Percentiles rank a stretch among this genome's conserved stretches.
These are phyloP conservation scores for Diaporthe longicolla DNA, from an alignment of 2,329 filamentous ascomycete genomes.

Conservation along the genomic window DNA sequence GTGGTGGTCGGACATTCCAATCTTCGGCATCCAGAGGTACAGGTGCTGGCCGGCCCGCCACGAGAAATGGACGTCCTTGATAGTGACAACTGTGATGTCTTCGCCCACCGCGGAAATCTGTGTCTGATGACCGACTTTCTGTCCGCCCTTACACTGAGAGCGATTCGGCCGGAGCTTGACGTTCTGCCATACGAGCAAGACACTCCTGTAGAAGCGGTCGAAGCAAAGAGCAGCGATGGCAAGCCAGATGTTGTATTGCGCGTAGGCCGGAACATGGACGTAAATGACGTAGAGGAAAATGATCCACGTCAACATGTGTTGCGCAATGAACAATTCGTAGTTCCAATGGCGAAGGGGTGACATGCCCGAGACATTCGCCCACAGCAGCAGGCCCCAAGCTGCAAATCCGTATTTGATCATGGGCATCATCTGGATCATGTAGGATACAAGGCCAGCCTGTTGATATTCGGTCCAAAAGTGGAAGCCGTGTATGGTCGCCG, in stretches of 20 bases:
- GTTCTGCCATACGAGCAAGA: constrained; percentile 67
- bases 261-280: constrained; percentile 72
- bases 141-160: constrained; percentile 62
- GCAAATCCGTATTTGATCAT: constrained; percentile 77
- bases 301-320: constrained; percentile 74
- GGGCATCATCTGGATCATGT: constrained; percentile 72
- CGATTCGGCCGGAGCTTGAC: constrained; percentile 57
- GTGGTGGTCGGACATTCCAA: constrained; percentile 69
- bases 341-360: constrained; percentile 74
- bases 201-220: constrained; percentile 70
- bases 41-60: constrained; percentile 74
- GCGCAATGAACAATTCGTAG: constrained; percentile 79
- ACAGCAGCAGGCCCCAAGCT: constrained; percentile 76
- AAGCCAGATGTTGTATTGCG: constrained; percentile 76
- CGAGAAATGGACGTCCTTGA: constrained; percentile 71
- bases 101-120: constrained; percentile 63
- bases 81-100: constrained; percentile 69
- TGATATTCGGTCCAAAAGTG: constrained; percentile 78
- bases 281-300: constrained; percentile 75
- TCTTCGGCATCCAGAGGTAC: constrained; percentile 71
- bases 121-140: constrained; percentile 67
- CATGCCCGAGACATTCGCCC: constrained; percentile 75
- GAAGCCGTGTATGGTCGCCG: constrained; percentile 77
- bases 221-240: constrained; percentile 73
- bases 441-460: constrained; percentile 69